phyloP scores from a whole-genome alignment of 2,329 filamentous ascomycete genomes.

The Cladobotryum mycophilum region DNA sequence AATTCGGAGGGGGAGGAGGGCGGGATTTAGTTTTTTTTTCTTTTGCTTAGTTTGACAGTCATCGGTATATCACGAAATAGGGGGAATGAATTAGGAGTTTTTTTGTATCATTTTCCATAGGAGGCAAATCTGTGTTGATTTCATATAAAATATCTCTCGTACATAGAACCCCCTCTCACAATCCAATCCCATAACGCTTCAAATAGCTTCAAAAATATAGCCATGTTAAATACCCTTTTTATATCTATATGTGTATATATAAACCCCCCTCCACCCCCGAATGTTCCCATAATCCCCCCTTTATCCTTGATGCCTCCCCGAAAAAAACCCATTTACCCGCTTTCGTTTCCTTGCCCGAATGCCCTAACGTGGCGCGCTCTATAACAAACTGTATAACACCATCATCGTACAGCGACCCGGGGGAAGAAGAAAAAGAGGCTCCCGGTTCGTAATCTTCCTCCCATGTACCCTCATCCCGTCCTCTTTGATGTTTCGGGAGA shows the following conservation, averaged over 20 bases:
- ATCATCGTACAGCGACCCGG: background rate
- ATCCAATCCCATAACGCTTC: too few relatives aligned
- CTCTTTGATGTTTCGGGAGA: background rate
- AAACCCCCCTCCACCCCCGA: too few relatives aligned
- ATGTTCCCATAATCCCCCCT: too few relatives aligned
- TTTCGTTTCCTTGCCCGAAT: background rate
- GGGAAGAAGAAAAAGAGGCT: background rate
- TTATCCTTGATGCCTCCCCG: background rate
- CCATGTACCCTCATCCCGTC: too few relatives aligned
- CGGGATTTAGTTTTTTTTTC: background rate
- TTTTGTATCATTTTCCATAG: too few relatives aligned
- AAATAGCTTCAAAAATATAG: background rate
- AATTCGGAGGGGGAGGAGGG: too few relatives aligned
- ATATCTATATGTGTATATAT: background rate
- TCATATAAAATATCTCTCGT: too few relatives aligned
- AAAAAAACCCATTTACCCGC: background rate
- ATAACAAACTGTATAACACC: background rate
- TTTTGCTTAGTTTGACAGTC: background rate
- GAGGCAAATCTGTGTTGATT: too few relatives aligned
- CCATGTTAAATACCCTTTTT: background rate
- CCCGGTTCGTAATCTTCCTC: too few relatives aligned
- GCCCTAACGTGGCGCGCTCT: background rate
- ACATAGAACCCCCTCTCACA: too few relatives aligned
- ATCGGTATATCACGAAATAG: too few relatives aligned
- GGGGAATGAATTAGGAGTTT: too few relatives aligned